Conservation (phyloP, 2,329 filamentous ascomycete species). For the Epicoccum sorghinum region DNA sequence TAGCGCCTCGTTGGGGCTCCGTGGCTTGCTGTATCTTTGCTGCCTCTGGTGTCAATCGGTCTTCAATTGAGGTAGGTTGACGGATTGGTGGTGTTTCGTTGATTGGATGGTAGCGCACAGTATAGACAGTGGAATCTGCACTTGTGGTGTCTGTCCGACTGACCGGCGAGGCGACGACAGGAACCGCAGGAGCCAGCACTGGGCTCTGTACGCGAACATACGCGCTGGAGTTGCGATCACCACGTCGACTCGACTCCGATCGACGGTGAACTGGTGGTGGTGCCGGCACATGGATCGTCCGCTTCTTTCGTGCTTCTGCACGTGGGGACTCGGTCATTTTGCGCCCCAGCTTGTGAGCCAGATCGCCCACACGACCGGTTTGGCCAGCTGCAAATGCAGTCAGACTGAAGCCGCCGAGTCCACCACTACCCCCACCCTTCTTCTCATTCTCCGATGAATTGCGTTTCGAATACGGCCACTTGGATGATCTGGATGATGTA, state of each 20-base stretch:
- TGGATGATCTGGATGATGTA: constrained; percentile 56
- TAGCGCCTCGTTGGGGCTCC: constrained; percentile 4
- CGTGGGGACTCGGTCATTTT: constrained; percentile 36
- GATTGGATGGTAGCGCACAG: constrained; percentile 66
- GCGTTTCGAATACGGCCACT: constrained; percentile 53
- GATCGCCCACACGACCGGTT: constrained; percentile 29
- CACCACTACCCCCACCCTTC: constrained; percentile 26
- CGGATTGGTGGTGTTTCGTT: constrained; percentile 46
- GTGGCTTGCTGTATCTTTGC: constrained; percentile 9
- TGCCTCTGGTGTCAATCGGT: constrained; percentile 16
- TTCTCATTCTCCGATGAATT: constrained; percentile 38
- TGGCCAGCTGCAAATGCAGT: constrained; percentile 35
- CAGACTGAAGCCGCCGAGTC: constrained; percentile 23
- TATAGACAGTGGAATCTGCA: constrained; percentile 68
- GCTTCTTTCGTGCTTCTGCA: constrained; percentile 38
- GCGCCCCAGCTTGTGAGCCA: constrained; percentile 38
- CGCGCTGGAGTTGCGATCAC: constrained; percentile 32
- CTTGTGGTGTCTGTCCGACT: constrained; percentile 67
- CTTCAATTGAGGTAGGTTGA: constrained; percentile 24
- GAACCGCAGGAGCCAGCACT: constrained; percentile 52
- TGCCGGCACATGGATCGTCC: constrained; percentile 42
- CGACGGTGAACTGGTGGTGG: constrained; percentile 37
- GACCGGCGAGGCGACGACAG: constrained; percentile 59
- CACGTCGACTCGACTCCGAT: constrained; percentile 32
- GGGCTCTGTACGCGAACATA: constrained; percentile 41